Evolutionary conservation across 2,329 filamentous ascomycete genomes (phyloP), one percentile per base, ranked within the genome.

Genomic region (Aotearoamyces nothofagi): DNA sequence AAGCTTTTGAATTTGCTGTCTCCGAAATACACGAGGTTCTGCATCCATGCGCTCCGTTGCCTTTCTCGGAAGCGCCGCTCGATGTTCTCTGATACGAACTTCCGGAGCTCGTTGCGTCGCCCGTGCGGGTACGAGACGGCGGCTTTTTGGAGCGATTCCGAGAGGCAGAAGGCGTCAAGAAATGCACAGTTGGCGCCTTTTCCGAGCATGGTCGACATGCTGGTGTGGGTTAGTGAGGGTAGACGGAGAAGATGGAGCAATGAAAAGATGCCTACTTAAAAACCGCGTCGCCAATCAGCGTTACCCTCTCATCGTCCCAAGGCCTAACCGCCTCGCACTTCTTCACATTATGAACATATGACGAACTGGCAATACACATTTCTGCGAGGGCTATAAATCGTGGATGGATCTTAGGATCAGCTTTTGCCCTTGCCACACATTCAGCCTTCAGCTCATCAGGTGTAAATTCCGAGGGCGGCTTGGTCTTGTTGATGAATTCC

Each of bases 101-200:
- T 33, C 5, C 30, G 27, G 4, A 45, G 30, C n/a, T 31, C 33
- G 5, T 19, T 11, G 3, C 25, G 29, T 7, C 37, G 30, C 8
- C 32, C 30, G 30, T 5, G 19, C 13, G 14, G 26, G 16, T 27
- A 14, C 14, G 19, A 36, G 19, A 4, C 33, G 29, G 5, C 16
- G 15, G n/a, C n/a, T 8, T 13, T 19, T 13, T 22, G 24, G 7
- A 46, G 31, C 13, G 30, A 29, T 17, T 40, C 40, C 10, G 42
- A 35, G 6, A 46, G 36, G 22, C 37, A 38, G 7, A 44, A 25
- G 2, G 43, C 41, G 19, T 46, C 43, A n/a, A 44, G 39, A 7
- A 46, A 25, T 3, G 43, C 43, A 27, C 42, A 45, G 17, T 46
- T 46, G 3, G 42, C 42, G 11, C 43, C 43, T 29, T 44, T 44